Percentiles rank a stretch among this genome's conserved stretches.
Evolutionary conservation across 345 rosid genomes (phyloP).

Genomic region (Linum lewisii): DNA sequence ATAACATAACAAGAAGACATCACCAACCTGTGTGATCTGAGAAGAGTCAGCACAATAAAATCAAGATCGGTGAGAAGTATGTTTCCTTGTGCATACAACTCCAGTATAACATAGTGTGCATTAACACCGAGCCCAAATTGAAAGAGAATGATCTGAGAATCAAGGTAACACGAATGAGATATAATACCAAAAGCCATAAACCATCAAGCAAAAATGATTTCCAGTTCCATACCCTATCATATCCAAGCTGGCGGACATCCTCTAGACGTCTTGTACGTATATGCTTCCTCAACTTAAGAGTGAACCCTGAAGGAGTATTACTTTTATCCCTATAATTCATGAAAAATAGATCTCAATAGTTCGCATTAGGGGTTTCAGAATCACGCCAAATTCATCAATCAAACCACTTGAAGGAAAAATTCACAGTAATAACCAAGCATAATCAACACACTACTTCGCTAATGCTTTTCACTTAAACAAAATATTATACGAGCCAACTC

Average conservation of each 20-base stretch:
- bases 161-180: not conserved
- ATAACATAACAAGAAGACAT: not conserved
- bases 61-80: conserved; percentile 87
- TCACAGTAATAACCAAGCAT: too few relatives aligned
- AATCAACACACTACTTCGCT: not conserved
- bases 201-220: not conserved
- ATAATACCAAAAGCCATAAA: not conserved
- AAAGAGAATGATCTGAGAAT: conserved; percentile 68
- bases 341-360: not conserved
- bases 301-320: conserved; percentile 96
- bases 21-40: conserved; percentile 83
- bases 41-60: conserved; percentile 78
- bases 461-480: not conserved
- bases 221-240: conserved; percentile 63
- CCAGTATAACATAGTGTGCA: conserved; percentile 87
- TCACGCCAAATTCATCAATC: not conserved
- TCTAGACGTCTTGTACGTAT: conserved; percentile 90
- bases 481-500: not conserved
- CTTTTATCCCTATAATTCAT: conserved; percentile 65
- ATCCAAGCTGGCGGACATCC: conserved; percentile 96
- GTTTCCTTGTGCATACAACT: conserved; percentile 97
- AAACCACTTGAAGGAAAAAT: not conserved
- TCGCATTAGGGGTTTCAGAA: too few relatives aligned
- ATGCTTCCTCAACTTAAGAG: conserved; percentile 86
- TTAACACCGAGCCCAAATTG: conserved; percentile 88